Base-by-base conservation (phyloP, 352 stramenopile genomes). In the Globisporangium heterothallicum region DNA sequence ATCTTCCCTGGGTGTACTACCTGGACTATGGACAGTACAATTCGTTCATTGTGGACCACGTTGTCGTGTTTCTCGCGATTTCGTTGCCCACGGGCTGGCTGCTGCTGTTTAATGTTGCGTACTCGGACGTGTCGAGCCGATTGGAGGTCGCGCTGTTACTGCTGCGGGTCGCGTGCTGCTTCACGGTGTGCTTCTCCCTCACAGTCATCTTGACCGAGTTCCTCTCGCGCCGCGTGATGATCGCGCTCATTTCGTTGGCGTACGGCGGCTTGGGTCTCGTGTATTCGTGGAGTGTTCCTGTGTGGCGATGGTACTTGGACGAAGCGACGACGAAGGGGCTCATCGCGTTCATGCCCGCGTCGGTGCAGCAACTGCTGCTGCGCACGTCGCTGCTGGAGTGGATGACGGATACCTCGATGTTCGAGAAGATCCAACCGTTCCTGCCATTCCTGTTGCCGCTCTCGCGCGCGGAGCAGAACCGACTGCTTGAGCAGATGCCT, bases 161-260 rank as follows among this genome's bases (percentile, higher is more conserved):
- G 22, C 53, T 93, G 54, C 75, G 79, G 18, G 51, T 88, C 42
- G 62, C 76, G 24, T 88, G 70, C 66, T 88, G 75, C 56, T 43
- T 78, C 42, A 86, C 67, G 1, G 64, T 91, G 40, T 80, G 71
- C 58, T 70, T 72, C 21, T 72, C 80, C 18, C 64, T 94, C 51
- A 92, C 77, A 1, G 78, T 91, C 19, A 72, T 92, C 25, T 56
- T 94, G 6, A 75, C 76, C 35, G 83, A 94, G 56, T 88, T 86
- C 49, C 69, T 92, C 34, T 88, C 78, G 14, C 68, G 76, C 4
- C 68, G 80, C 38, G 69, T 86, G n/a, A 86, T 83, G 65, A 53
- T 94, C 48, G 79, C 83, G 3, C 48, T 88, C 9, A 67, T 86
- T 32, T 63, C 78, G 16, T 56, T 90, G n/a, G 61, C 59, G 3